Evolutionary conservation across 768 basidiomycete genomes (phyloP).

Genomic region (Pholiota molesta): DNA sequence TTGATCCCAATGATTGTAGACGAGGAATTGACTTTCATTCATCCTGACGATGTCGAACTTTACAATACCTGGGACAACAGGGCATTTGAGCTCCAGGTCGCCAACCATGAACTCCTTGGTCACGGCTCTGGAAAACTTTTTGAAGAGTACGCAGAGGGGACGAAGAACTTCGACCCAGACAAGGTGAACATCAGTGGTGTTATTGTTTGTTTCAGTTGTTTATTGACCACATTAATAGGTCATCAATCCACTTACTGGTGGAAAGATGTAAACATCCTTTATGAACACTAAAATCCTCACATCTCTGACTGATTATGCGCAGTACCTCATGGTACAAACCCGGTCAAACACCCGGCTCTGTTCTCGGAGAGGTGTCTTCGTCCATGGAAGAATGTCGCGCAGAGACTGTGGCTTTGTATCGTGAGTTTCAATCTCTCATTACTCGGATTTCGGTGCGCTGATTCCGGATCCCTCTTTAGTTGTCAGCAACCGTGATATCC

Average conservation of each 20-base stretch:
- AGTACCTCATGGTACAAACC: conserved; percentile 88
- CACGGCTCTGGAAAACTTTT: conserved; percentile 87
- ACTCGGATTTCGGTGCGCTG: conserved; percentile 9
- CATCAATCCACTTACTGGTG: conserved; percentile 80
- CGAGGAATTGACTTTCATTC: conserved; percentile 81
- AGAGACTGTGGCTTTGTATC: conserved; percentile 81
- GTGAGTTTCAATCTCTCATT: conserved; percentile 41
- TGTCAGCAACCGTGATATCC: conserved; percentile 72
- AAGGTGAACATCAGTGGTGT: conserved; percentile 41
- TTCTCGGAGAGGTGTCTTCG: conserved; percentile 85
- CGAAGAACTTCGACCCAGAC: conserved; percentile 79
- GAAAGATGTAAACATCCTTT: conserved; percentile 59
- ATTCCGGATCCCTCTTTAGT: conserved; percentile 42
- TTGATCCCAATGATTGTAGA: conserved; percentile 39
- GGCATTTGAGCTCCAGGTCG: conserved; percentile 87
- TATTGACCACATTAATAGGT: conserved; percentile 43
- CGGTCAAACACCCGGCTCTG: conserved; percentile 81
- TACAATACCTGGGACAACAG: conserved; percentile 80
- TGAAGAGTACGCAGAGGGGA: conserved; percentile 74
- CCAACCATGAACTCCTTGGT: conserved; percentile 87
- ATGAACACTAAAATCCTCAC: background rate
- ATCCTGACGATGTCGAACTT: conserved; percentile 72
- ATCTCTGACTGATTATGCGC: conserved; percentile 3
- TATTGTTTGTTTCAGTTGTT: conserved; percentile 1
- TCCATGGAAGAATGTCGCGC: conserved; percentile 95